Conservation (phyloP, 179 eudicot genomes). For the Vitellaria paradoxa region DNA sequence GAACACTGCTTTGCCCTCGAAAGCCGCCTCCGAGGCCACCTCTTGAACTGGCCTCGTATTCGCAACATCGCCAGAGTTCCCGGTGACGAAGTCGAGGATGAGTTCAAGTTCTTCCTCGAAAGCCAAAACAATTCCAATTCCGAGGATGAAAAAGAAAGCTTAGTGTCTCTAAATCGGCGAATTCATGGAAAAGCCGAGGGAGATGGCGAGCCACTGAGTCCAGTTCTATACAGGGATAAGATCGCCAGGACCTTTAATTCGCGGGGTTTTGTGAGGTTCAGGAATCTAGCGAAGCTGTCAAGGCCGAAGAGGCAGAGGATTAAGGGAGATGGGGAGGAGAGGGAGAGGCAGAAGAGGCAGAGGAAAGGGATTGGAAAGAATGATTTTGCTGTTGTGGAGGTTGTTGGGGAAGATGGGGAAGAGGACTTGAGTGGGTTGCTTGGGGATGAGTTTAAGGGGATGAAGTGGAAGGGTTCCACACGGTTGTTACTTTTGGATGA, state of each 20-base stretch:
- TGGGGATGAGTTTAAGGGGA: constrained; percentile 57
- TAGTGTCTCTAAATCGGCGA: constrained; percentile 46
- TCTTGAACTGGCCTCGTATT: constrained; percentile 87
- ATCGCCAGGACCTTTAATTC: constrained; percentile 68
- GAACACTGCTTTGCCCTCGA: constrained; percentile 64
- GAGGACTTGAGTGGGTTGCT: constrained; percentile 70
- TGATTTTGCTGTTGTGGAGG: constrained; percentile 47
- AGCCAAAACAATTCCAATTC: neutral
- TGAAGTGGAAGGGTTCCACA: constrained; percentile 80
- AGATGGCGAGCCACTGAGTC: constrained; percentile 61
- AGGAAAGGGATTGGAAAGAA: constrained; percentile 30
- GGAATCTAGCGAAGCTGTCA: constrained; percentile 79
- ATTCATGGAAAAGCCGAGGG: constrained; percentile 67
- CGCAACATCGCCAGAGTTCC: constrained; percentile 85
- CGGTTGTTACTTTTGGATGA: constrained; percentile 93
- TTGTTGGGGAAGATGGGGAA: constrained; percentile 29
- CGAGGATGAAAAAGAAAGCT: constrained; percentile 26
- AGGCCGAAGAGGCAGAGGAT: constrained; percentile 57
- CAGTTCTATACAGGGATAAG: constrained; percentile 77
- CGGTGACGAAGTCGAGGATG: constrained; percentile 71
- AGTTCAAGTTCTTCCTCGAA: constrained; percentile 13
- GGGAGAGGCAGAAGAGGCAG: constrained; percentile 10
- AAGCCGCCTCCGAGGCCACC: constrained; percentile 77
- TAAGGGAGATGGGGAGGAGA: constrained; percentile 17
- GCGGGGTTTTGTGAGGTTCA: constrained; percentile 66